These are phyloP conservation scores for Austroboletus olivaceoglutinosus DNA, from an alignment of 1,284 basidiomycete genomes.

Conservation along the genomic window DNA sequence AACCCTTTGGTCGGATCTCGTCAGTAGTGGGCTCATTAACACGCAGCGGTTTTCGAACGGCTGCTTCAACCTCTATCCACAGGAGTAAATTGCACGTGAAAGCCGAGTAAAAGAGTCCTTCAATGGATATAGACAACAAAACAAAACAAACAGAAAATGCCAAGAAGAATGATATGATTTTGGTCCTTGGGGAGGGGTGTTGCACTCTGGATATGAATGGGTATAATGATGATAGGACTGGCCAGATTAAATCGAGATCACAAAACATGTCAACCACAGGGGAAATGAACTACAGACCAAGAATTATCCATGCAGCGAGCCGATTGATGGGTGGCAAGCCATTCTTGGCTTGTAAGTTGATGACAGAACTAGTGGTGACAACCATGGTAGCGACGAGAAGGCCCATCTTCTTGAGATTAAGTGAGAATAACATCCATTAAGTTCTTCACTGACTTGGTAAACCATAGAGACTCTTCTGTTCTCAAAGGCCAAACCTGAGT, in stretches of 20 bases:
- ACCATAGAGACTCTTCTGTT: constrained; percentile 7
- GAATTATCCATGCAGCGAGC: constrained; percentile 61
- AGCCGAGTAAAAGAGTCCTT: constrained; percentile 76
- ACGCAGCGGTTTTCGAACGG: constrained; percentile 32
- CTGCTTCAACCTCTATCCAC: constrained; percentile 71
- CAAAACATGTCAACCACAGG: neutral
- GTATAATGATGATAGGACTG: constrained; percentile 49
- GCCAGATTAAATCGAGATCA: constrained; percentile 27
- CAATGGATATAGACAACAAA: constrained; percentile 79
- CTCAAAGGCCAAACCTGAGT: neutral
- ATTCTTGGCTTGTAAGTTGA: constrained; percentile 59
- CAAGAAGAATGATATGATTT: constrained; percentile 61
- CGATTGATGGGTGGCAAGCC: constrained; percentile 70
- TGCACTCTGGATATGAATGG: constrained; percentile 44
- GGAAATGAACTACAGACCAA: constrained; percentile 45
- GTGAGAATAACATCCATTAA: neutral
- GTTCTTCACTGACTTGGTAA: constrained; percentile 40
- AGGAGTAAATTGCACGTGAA: constrained; percentile 63
- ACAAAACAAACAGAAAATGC: constrained; percentile 78
- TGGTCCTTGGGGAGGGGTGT: constrained; percentile 43
- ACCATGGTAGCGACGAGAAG: constrained; percentile 50
- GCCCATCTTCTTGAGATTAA: constrained; percentile 25
- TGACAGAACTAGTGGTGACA: constrained; percentile 57
- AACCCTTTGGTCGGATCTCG: constrained; percentile 18
- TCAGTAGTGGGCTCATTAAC: constrained; percentile 5